Evolutionary conservation across 176 grass and related monocot genomes (phyloP), one percentile per base, ranked within the genome.

Genomic region (Avena insularis): DNA sequence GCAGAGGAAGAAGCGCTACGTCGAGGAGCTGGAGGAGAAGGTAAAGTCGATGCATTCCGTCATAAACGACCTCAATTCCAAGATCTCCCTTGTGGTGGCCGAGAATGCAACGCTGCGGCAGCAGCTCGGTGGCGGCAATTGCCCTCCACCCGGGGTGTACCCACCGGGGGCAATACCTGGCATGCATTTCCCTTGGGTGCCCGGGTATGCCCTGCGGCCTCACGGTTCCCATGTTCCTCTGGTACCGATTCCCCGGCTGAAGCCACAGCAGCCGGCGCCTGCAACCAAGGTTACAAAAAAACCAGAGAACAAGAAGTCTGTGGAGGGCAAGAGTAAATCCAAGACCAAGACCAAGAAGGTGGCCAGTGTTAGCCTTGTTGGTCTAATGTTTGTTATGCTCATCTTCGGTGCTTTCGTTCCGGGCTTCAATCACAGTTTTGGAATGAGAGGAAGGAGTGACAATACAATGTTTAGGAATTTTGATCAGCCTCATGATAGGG

Each of bases 21-120:
- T 96, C 4, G 97, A 96, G 83, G 97, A 96, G 84, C 84, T 99
- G 58, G 94, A 99, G 86, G 91, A 96, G 16, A 99, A 99, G 85
- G 93, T 99, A 63, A 94, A 91, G 67, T 88, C 92, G 31, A 94
- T 99, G 97, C 73, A 94, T 73, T 94, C 94, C 4, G 89, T 92
- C 20, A 99, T 99, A 69, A 96, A 91, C 48, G 92, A 94, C 69
- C 89, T 99, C 83, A 99, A 96, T 76, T 83, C 85, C 51, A 94
- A 86, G 91, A 93, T 99, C 82, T 96, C 97, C 57, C 96, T 92
- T 62, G 50, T 99, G 1, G 68, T 90, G 72, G 91, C 92, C 1
- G 97, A 99, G 87, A 99, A 99, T 17, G 80, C 85, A 1, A 90
- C 65, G 2, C 83, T 99, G 78, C 81, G 94, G 83, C 94, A 99